These are phyloP conservation scores for Solanum sitiens DNA, from an alignment of 257 asterid species.

Conservation along the genomic window DNA sequence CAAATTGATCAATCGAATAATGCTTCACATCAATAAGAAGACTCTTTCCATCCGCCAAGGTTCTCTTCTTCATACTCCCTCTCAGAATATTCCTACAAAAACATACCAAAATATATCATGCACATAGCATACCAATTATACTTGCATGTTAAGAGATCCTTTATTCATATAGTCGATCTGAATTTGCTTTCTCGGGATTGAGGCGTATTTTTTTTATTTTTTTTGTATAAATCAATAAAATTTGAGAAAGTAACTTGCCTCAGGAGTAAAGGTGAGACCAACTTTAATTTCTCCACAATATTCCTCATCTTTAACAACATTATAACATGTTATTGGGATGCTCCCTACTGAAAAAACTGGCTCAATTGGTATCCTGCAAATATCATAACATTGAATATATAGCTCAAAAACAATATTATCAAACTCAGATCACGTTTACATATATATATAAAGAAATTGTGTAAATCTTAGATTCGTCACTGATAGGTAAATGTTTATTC, in stretches of 20 bases:
- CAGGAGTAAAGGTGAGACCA: slow-evolving; percentile 32
- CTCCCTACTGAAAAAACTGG: slow-evolving; percentile 27
- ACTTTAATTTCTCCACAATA: slow-evolving; percentile 43
- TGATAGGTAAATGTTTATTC: background rate
- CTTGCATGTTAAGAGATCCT: background rate
- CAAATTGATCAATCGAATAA: background rate
- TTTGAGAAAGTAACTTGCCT: slow-evolving; percentile 21
- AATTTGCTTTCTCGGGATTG: background rate
- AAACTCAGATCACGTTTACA: too few relatives aligned
- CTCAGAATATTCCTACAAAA: slow-evolving; percentile 13
- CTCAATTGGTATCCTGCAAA: slow-evolving; percentile 32
- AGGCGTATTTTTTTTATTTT: background rate
- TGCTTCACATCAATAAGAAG: slow-evolving; percentile 16
- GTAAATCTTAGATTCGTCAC: background rate
- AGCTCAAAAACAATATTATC: background rate
- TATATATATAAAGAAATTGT: too few relatives aligned
- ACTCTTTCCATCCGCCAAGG: slow-evolving; percentile 44
- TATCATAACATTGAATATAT: background rate
- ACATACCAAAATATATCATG: background rate
- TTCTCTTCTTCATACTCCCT: slow-evolving; percentile 17
- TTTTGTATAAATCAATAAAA: background rate
- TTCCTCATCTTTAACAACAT: slow-evolving; percentile 43
- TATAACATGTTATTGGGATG: slow-evolving; percentile 27
- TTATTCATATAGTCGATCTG: background rate
- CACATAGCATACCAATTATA: background rate